Evolutionary conservation across 2,329 filamentous ascomycete genomes (phyloP), one percentile per base, ranked within the genome.

Genomic region (Sclerotinia borealis): DNA sequence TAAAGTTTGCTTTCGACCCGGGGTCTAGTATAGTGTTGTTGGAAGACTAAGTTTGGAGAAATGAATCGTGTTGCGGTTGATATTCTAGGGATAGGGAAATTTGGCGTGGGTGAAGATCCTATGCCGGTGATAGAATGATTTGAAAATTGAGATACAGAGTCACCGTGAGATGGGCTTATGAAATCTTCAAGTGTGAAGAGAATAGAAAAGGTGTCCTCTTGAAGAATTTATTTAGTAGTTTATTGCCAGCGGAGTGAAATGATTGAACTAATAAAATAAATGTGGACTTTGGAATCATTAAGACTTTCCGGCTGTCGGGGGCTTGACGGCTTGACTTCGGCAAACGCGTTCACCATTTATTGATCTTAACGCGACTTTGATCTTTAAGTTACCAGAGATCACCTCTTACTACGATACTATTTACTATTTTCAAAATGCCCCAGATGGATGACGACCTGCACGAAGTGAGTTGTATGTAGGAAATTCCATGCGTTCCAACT

Each of bases 361-460:
- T 41, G n/a, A 25, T 34, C 4, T 60, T 19, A 8, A 52, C 58
- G 58, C 58, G 58, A 51, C 47, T 25, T n/a, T 55, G 25, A 55
- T 41, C 1, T 55, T 41, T 36, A 41, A 27, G 15, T 31, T 25
- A 37, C n/a, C n/a, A 4, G 27, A 27, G 13, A 15, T 5, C 5
- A 27, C 5, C 6, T 17, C 37, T 39, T 15, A 17, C n/a, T 27
- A 64, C 52, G 61, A 59, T 37, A 41, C 48, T 45, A 9, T n/a
- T n/a, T 22, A 47, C 27, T 7, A 61, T 50, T 29, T 36, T 25
- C 13, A 45, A 49, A 63, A 70, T 68, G 68, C 58, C 69, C n/a
- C 64, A 65, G 34, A 71, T 71, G 68, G 69, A 71, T 39, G 67
- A 66, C 52, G 68, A 65, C 45, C 48, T 68, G 8, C 66, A 63